Conservation (phyloP, 1,139 yeast genomes). For the Saccharomyces uvarum region DNA sequence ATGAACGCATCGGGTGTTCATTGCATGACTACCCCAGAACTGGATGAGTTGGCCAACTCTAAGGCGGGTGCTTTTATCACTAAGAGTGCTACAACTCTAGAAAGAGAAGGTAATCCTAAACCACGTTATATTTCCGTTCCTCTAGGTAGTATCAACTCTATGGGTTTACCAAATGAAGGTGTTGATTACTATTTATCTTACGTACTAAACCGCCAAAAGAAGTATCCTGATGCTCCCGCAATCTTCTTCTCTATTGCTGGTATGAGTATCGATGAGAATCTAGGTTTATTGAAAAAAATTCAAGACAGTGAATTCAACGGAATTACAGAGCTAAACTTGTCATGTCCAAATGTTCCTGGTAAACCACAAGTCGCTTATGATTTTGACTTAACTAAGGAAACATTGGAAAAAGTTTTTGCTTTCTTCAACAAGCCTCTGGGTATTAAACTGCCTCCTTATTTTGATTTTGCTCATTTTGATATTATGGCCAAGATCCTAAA, state of each 20-base stretch:
- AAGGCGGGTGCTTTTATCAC: conserved; percentile 27
- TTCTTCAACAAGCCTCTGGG: conserved; percentile 28
- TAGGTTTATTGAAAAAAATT: conserved; percentile 17
- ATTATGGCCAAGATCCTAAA: conserved; percentile 22
- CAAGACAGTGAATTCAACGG: conserved; percentile 25
- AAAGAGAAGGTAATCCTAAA: conserved; percentile 27
- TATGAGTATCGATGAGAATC: conserved; percentile 25
- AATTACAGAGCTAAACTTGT: conserved; percentile 24
- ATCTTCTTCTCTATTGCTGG: conserved; percentile 28
- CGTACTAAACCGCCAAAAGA: conserved; percentile 17
- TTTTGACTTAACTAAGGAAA: conserved; percentile 43
- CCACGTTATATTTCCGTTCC: conserved; percentile 28
- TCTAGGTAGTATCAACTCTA: conserved; percentile 28
- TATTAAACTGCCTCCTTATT: conserved; percentile 27
- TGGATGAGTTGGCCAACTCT: conserved; percentile 21
- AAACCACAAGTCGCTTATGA: conserved; percentile 51
- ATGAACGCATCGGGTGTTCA: conserved; percentile 31
- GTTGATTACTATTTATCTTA: conserved; percentile 24
- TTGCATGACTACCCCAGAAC: conserved; percentile 23
- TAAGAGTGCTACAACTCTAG: conserved; percentile 23
- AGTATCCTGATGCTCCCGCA: conserved; percentile 13
- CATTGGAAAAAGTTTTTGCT: conserved; percentile 39
- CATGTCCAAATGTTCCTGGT: conserved; percentile 31
- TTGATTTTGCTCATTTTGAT: conserved; percentile 29
- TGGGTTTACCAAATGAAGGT: conserved; percentile 29